A percentile compares a stretch with the other conserved stretches of the same genome.
phyloP scores from a whole-genome alignment of 768 basidiomycete species.

The Auricularia cornea region DNA sequence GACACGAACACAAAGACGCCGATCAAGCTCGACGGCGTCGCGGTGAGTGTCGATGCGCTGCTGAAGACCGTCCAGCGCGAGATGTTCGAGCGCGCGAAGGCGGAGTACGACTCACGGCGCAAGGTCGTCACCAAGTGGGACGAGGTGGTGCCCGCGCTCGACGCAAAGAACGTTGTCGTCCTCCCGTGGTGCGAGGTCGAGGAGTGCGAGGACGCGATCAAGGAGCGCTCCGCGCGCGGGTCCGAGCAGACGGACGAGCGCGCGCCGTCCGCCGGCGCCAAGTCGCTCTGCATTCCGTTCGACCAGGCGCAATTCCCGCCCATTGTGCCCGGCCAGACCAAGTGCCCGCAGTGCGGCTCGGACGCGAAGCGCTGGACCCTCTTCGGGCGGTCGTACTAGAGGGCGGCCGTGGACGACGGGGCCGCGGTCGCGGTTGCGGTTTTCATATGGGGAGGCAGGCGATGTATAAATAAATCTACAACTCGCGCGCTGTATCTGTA shows the following conservation, averaged over 20 bases:
- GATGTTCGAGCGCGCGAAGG: constrained; percentile 76
- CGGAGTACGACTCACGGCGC: constrained; percentile 60
- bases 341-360: constrained; percentile 80
- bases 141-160: constrained; percentile 84
- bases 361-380: constrained; percentile 94
- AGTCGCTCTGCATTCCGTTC: constrained; percentile 93
- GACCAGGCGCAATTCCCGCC: constrained; percentile 70
- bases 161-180: constrained; percentile 77
- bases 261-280: constrained; percentile 95
- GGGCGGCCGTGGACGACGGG: not conserved
- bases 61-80: constrained; percentile 83
- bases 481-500: too few species aligned
- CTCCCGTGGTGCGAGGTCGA: constrained; percentile 96
- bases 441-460: too few species aligned
- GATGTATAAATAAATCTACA: too few species aligned
- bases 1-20: constrained; percentile 57
- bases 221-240: constrained; percentile 81
- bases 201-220: constrained; percentile 95
- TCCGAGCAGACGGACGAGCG: constrained; percentile 87
- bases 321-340: constrained; percentile 77
- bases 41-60: constrained; percentile 45
- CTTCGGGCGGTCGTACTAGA: constrained; percentile 85
- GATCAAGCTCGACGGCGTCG: constrained; percentile 42
- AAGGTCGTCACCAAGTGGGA: constrained; percentile 81
- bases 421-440: not conserved